A percentile compares a stretch with the other conserved stretches of the same genome.
Evolutionary conservation across 352 stramenopile species (phyloP).

Genomic region (Porosira glacialis): DNA sequence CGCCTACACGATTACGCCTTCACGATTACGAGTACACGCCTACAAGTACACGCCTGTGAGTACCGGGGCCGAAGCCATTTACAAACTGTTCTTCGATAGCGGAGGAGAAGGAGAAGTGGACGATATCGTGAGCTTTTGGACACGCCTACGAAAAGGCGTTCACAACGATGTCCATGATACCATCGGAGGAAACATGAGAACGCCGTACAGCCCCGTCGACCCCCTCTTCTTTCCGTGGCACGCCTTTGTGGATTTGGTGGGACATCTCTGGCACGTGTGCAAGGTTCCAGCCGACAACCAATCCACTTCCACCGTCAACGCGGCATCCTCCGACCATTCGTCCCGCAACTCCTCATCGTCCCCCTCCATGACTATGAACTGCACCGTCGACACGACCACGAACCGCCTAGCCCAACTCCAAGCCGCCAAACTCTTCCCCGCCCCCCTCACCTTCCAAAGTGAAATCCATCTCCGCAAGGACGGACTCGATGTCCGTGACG

Average conservation of each 20-base stretch:
- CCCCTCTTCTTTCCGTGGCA: conserved; percentile 5
- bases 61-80: too few species aligned
- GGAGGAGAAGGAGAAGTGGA: too few species aligned
- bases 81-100: too few species aligned
- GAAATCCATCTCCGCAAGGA: background rate
- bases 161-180: conserved; percentile 11
- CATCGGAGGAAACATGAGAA: background rate
- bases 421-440: background rate
- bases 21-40: too few species aligned
- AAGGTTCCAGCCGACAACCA: background rate
- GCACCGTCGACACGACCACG: background rate
- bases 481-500: background rate
- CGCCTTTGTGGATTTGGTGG: background rate
- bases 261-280: background rate
- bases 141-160: conserved; percentile 17
- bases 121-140: too few species aligned
- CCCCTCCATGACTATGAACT: background rate
- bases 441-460: background rate
- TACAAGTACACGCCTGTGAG: too few species aligned
- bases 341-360: too few species aligned
- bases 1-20: too few species aligned
- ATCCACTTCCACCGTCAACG: background rate
- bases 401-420: too few species aligned
- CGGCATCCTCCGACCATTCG: background rate
- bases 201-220: background rate